Evolutionary conservation across 2,329 filamentous ascomycete species (phyloP).

Genomic region (Neocatenulostroma microsporum): DNA sequence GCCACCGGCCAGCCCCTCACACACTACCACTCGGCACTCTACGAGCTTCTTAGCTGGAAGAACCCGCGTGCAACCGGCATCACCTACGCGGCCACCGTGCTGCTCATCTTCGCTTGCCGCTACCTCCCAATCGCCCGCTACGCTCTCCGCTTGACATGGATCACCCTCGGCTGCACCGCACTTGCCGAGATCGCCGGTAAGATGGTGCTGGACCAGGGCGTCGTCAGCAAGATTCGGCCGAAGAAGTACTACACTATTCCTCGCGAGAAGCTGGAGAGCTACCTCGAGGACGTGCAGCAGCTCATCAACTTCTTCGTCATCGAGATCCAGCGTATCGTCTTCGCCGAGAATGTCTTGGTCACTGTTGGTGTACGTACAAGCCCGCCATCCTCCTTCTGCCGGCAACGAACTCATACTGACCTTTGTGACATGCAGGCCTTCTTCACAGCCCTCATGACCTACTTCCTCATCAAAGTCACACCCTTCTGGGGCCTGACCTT

Average conservation of each 20-base stretch:
- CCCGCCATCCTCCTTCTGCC: neutral
- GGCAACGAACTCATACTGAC: constrained; percentile 14
- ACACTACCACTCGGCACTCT: constrained; percentile 60
- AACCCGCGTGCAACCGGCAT: constrained; percentile 57
- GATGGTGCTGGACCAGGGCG: constrained; percentile 48
- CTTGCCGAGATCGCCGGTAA: constrained; percentile 51
- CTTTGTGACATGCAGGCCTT: constrained; percentile 48
- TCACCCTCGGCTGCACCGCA: constrained; percentile 52
- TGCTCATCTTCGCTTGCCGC: constrained; percentile 55
- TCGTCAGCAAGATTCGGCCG: constrained; percentile 55
- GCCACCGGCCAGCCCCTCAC: constrained; percentile 56
- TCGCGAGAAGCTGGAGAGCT: constrained; percentile 54
- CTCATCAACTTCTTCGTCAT: constrained; percentile 62
- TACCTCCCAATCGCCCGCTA: constrained; percentile 57
- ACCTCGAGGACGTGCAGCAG: constrained; percentile 56
- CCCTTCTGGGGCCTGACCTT: constrained; percentile 58
- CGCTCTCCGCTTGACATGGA: constrained; percentile 52
- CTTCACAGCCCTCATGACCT: constrained; percentile 50
- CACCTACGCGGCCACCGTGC: constrained; percentile 49
- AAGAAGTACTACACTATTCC: constrained; percentile 59
- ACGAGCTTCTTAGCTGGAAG: constrained; percentile 59
- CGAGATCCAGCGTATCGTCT: constrained; percentile 58
- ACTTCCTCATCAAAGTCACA: constrained; percentile 59
- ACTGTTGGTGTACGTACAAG: constrained; percentile 48
- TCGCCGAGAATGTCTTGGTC: constrained; percentile 56